A percentile compares a stretch with the other conserved stretches of the same genome.
phyloP scores from a whole-genome alignment of 2,329 filamentous ascomycete species.

The Scopulariopsis brevicaulis region DNA sequence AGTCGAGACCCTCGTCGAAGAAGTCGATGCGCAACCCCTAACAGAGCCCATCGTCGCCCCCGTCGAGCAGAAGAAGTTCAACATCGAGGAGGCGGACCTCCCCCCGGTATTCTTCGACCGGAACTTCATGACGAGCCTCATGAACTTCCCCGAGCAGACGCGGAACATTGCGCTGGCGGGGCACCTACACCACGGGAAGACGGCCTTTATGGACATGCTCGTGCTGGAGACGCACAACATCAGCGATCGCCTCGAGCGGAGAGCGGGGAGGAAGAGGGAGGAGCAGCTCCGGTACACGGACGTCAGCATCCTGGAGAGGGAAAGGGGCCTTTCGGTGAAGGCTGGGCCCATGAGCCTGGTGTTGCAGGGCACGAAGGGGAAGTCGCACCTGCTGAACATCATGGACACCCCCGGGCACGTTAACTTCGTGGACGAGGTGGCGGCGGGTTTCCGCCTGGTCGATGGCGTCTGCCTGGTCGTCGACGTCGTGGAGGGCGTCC shows the following conservation, averaged over 20 bases:
- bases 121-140: constrained; percentile 87
- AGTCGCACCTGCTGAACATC: constrained; percentile 91
- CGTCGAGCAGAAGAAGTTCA: constrained; percentile 91
- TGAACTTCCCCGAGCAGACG: constrained; percentile 92
- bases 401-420: constrained; percentile 95
- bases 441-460: constrained; percentile 72
- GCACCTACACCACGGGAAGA: constrained; percentile 95
- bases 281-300: constrained; percentile 94
- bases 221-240: constrained; percentile 93
- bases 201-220: constrained; percentile 95
- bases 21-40: constrained; percentile 91
- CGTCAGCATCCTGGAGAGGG: constrained; percentile 76
- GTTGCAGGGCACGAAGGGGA: constrained; percentile 76
- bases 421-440: constrained; percentile 97
- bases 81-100: constrained; percentile 81
- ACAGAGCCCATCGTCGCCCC: constrained; percentile 89
- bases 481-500: constrained; percentile 97
- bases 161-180: constrained; percentile 87
- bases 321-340: constrained; percentile 86
- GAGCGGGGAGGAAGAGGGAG: constrained; percentile 69
- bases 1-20: constrained; percentile 91
- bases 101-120: constrained; percentile 81
- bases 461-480: constrained; percentile 91
- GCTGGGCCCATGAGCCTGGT: constrained; percentile 89
- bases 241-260: constrained; percentile 64